Evolutionary conservation across 1,284 basidiomycete species (phyloP), one percentile per base, ranked within the genome.

Genomic region (Trametes pubescens): DNA sequence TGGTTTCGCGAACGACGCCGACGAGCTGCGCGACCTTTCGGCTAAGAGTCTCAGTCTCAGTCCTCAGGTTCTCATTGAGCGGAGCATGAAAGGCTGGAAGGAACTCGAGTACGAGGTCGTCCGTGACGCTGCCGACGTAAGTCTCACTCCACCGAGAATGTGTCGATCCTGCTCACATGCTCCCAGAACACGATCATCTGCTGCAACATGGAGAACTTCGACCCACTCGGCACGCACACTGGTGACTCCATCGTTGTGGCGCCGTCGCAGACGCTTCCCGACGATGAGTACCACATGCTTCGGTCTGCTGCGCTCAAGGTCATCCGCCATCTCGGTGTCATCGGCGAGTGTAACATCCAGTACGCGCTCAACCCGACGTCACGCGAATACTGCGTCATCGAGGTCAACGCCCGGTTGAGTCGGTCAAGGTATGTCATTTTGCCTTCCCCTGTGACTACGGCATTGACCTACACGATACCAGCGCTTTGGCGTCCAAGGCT

Each of bases 211-310:
- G 94, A 98, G 81, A 99, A 99, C 82, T 99, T 99, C 72, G 98
- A 99, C 76, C 98, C 98, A 22, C 90, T 99, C 66, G 98, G 98
- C 69, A 99, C 95, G 47, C 98, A 99, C 79, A 99, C 98, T n/a
- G 98, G 98, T 74, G 98, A 99, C 78, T 99, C 97, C n/a, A 99
- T 99, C 74, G 98, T 99, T 75, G 96, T 99, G 49, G 98, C 98
- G 5, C 98, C 98, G 1, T 98, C 96, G 4, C 98, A 99, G 79
- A 99, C 98, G 2, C 83, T 99, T 18, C 94, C 96, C 40, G 98
- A 99, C 74, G 93, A 95, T 76, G 95, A 98, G 77, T 99, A 99
- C 81, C 96, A 99, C 81, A 99, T 99, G 98, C 86, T 99, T 70
- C 93, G 98, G 65, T 94, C 92, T 67, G 96, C 98, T 61, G 98